phyloP scores from a whole-genome alignment of 495 filamentous ascomycete species.

The Neurospora sp. region DNA sequence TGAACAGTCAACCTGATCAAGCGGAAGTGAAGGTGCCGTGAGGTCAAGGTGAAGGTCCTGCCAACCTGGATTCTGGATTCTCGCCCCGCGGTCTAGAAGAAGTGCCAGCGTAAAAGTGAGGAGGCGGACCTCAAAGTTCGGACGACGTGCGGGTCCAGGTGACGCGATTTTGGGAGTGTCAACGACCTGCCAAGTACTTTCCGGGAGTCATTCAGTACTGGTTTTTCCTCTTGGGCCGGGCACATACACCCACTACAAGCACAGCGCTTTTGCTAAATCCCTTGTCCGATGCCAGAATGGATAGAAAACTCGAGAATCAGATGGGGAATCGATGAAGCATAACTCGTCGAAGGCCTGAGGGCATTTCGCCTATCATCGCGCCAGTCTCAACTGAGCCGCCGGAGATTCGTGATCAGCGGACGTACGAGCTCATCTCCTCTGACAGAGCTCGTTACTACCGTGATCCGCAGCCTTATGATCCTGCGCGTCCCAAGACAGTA shows the following conservation, averaged over 20 bases:
- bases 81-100: neutral
- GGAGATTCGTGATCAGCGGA: conserved; percentile 15
- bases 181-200: neutral
- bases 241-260: conserved; percentile 73
- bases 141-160: neutral
- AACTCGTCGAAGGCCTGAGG: neutral
- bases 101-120: neutral
- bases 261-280: no score
- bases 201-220: neutral
- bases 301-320: no score
- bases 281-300: no score
- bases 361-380: neutral
- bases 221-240: neutral
- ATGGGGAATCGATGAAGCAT: no score
- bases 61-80: neutral
- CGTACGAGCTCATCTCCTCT: conserved; percentile 22
- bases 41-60: neutral
- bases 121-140: neutral
- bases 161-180: neutral
- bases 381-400: neutral
- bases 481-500: conserved; percentile 13
- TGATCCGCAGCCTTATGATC: conserved; percentile 21
- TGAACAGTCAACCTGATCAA: neutral
- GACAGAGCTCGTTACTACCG: conserved; percentile 25
- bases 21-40: neutral